Evolutionary conservation across 2,329 filamentous ascomycete genomes (phyloP).

Genomic region (Mollisia scopiformis): DNA sequence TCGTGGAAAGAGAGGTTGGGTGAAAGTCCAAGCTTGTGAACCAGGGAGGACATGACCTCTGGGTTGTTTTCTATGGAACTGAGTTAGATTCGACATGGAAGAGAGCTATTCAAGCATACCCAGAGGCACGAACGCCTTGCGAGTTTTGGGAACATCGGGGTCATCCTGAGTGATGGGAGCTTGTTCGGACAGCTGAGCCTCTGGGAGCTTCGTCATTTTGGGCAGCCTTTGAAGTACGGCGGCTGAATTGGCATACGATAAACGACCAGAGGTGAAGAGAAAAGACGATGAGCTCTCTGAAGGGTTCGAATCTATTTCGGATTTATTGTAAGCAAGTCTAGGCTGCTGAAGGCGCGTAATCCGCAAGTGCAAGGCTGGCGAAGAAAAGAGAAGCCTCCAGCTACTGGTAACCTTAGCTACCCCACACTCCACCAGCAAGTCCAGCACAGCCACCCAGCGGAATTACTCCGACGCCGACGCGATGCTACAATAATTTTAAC

Average conservation of each 20-base stretch:
- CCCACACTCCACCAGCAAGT: too few species aligned
- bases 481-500: too few species aligned
- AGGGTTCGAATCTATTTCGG: background rate
- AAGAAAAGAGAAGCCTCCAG: too few species aligned
- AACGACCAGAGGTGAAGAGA: background rate
- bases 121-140: conserved; percentile 38
- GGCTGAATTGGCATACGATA: background rate
- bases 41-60: conserved; percentile 81
- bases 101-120: conserved; percentile 22
- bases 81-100: background rate
- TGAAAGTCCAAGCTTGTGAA: conserved; percentile 83
- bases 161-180: conserved; percentile 13
- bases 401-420: too few species aligned
- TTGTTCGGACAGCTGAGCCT: background rate
- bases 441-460: too few species aligned
- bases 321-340: background rate
- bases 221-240: background rate
- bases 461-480: too few species aligned
- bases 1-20: conserved; percentile 81
- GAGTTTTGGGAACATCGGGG: conserved; percentile 34
- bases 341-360: background rate
- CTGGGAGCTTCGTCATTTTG: background rate
- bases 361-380: too few species aligned
- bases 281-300: background rate
- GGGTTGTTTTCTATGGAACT: conserved; percentile 71